These are phyloP conservation scores for Lophiostoma macrostomum DNA, from an alignment of 495 filamentous ascomycete genomes.

Conservation along the genomic window DNA sequence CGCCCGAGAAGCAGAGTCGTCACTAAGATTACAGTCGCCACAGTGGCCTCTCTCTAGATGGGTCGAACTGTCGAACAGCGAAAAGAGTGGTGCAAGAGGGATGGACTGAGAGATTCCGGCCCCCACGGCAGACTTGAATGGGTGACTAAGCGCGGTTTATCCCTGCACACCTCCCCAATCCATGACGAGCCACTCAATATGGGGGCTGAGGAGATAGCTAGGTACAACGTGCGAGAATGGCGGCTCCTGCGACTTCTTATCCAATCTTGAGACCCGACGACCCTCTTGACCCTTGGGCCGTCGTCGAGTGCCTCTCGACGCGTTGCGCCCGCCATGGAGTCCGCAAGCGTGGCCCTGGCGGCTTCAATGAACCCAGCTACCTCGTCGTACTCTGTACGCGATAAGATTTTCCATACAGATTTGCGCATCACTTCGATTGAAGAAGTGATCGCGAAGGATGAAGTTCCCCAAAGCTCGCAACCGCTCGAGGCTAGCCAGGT, in stretches of 20 bases:
- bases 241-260: constrained; percentile 10
- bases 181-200: constrained; percentile 4
- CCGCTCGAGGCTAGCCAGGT: not conserved
- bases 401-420: constrained; percentile 24
- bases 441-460: not conserved
- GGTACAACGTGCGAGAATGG: constrained; percentile 1
- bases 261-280: constrained; percentile 10
- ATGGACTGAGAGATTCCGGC: not conserved
- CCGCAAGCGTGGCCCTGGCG: too few species aligned
- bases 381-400: not conserved
- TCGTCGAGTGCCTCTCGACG: not conserved
- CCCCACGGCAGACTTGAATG: not conserved
- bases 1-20: too few species aligned
- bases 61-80: not conserved
- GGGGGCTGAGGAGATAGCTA: constrained; percentile 28
- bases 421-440: constrained; percentile 17
- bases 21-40: not conserved
- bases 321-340: constrained; percentile 18
- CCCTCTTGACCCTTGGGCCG: constrained; percentile 9
- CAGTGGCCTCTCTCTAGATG: not conserved
- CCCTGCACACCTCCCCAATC: not conserved
- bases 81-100: not conserved
- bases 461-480: not conserved
- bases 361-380: constrained; percentile 2
- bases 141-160: constrained; percentile 3